Conservation (phyloP, 1,139 yeast species). For the Blastobotrys malaysiensis region DNA sequence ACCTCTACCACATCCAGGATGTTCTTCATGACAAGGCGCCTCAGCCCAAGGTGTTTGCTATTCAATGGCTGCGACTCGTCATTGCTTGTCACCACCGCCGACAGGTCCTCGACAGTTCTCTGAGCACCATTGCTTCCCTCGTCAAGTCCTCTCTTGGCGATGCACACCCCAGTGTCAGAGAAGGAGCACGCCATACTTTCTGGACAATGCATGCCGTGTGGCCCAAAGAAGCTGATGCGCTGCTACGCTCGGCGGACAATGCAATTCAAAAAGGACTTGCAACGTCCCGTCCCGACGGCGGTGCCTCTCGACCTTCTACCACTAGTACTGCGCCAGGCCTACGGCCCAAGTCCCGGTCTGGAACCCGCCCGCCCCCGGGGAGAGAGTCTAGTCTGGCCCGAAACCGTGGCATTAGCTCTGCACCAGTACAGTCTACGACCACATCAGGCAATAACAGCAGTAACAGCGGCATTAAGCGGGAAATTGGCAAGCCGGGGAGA, state of each 20-base stretch:
- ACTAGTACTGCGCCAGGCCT: background rate
- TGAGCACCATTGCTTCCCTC: constrained; percentile 44
- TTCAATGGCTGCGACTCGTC: constrained; percentile 64
- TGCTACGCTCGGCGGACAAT: constrained; percentile 39
- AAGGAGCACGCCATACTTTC: constrained; percentile 62
- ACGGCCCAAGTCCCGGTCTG: background rate
- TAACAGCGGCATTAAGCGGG: background rate
- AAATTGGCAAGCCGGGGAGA: constrained; percentile 9
- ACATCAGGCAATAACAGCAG: background rate
- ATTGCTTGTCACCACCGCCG: constrained; percentile 40
- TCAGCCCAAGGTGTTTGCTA: constrained; percentile 64
- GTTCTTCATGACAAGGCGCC: constrained; percentile 64
- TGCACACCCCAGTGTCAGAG: constrained; percentile 78
- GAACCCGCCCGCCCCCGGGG: background rate
- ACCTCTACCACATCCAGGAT: constrained; percentile 46
- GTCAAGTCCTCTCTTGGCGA: constrained; percentile 63
- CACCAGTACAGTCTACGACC: background rate
- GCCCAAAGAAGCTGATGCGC: constrained; percentile 39
- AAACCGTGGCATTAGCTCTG: background rate
- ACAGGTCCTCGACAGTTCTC: constrained; percentile 34
- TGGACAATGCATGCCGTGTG: constrained; percentile 59
- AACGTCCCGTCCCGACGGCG: constrained; percentile 39
- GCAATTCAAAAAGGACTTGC: constrained; percentile 53
- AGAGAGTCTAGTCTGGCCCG: background rate
- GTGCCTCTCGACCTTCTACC: constrained; percentile 4